Evolutionary conservation across 768 basidiomycete species (phyloP), one percentile per base, ranked within the genome.

Genomic region (Psilocybe subaeruginosa): DNA sequence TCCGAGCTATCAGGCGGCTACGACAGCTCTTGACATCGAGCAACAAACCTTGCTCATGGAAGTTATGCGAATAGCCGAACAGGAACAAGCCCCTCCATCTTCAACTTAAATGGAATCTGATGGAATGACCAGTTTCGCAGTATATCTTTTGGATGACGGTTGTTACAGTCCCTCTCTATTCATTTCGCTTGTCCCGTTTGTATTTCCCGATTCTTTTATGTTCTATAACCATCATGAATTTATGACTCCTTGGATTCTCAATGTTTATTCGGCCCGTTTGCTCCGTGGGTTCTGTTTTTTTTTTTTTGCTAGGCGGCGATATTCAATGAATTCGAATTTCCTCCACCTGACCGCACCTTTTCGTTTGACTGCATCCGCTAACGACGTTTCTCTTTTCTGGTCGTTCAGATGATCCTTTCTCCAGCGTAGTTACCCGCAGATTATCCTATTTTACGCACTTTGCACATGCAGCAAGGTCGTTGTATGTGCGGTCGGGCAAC

Each of bases 11-110:
- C 90, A 91, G 69, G 81, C 83, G 12, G 86, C 87, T 14, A 93
- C 91, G 46, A 91, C 91, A 5, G 78, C 78, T 27, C 80, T 95
- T 64, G 80, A 78, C 58, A 80, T 90, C 46, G 92, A 94, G 23
- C 88, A 90, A 67, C 92, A 92, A 72, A 89, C 90, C 1, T 69
- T 88, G 56, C 81, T 94, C 59, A 93, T 93, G 90, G 92, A 95
- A 69, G 85, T 93, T 61, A 92, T 93, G 90, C 80, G 82, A 54
- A 78, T 83, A 69, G 91, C 91, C 30, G 89, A 90, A 65, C 70
- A 77, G 61, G 72, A 72, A 56, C 65, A 61, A 19, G 66, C 66
- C 45, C 59, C 68, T 51, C 65, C 68, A 56, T 69, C 72, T 56
- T 73, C 68, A 60, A 56, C 43, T 43, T 54, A 50, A 52, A 47